Percentiles rank a stretch among this genome's conserved stretches.
phyloP scores from a whole-genome alignment of 1,284 basidiomycete species.

The Ganoderma meredithae region DNA sequence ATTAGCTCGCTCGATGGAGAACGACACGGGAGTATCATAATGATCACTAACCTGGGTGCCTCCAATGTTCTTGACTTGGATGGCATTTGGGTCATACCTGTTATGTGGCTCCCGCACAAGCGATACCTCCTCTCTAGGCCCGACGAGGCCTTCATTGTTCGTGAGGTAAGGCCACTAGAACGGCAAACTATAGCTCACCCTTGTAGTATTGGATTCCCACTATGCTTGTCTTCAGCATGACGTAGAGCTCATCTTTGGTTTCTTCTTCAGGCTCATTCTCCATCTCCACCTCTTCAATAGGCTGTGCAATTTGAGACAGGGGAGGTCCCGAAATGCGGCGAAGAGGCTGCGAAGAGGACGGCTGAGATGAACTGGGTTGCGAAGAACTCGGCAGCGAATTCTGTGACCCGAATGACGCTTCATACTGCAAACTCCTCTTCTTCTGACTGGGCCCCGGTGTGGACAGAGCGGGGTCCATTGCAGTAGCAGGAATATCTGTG shows the following conservation, averaged over 20 bases:
- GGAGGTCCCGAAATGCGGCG: constrained; percentile 28
- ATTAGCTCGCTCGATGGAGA: neutral
- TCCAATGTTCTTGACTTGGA: constrained; percentile 81
- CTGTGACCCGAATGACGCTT: constrained; percentile 33
- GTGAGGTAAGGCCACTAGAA: neutral
- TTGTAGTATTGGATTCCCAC: constrained; percentile 87
- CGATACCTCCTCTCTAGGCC: constrained; percentile 78
- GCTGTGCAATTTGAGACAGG: constrained; percentile 22
- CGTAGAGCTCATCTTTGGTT: constrained; percentile 69
- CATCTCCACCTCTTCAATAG: constrained; percentile 48
- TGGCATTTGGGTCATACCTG: constrained; percentile 78
- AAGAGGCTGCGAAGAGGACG: constrained; percentile 27
- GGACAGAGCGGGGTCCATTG: constrained; percentile 33
- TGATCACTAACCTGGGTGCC: constrained; percentile 57
- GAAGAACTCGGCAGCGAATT: constrained; percentile 24
- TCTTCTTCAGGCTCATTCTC: constrained; percentile 55
- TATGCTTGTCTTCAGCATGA: constrained; percentile 64
- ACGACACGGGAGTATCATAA: neutral
- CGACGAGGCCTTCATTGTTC: constrained; percentile 66
- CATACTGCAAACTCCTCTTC: constrained; percentile 46
- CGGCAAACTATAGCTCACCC: constrained; percentile 46
- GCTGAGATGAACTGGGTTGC: constrained; percentile 28
- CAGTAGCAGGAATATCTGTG: constrained; percentile 51
- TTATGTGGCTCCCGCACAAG: constrained; percentile 77
- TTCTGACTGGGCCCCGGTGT: constrained; percentile 40